A percentile compares a stretch with the other conserved stretches of the same genome.
Conservation (phyloP, 257 asterid species). For the Nicotiana tomentosiformis region DNA sequence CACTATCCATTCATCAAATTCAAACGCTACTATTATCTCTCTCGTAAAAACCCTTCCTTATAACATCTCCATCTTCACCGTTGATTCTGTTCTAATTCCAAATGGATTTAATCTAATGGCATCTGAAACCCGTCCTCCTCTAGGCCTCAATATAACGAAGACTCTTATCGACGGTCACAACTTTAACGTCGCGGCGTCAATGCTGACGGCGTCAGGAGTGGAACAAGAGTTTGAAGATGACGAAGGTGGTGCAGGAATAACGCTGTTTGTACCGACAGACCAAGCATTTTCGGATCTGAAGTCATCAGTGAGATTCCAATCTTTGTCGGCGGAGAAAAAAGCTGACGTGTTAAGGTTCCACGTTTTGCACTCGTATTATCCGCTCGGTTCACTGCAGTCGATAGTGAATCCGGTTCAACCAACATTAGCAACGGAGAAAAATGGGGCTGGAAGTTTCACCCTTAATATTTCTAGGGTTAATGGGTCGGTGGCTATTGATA, state of each 20-base stretch:
- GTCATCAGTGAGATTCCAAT: slow-evolving; percentile 41
- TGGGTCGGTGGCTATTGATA: slow-evolving; percentile 65
- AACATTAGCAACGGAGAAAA: slow-evolving; percentile 75
- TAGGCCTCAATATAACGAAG: slow-evolving; percentile 53
- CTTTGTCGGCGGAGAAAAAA: slow-evolving; percentile 47
- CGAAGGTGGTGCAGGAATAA: slow-evolving; percentile 79
- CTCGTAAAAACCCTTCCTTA: slow-evolving; percentile 31
- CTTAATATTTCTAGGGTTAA: slow-evolving; percentile 64
- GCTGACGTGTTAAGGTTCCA: slow-evolving; percentile 49
- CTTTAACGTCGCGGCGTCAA: slow-evolving; percentile 59
- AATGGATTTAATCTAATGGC: slow-evolving; percentile 47
- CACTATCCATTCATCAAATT: slow-evolving; percentile 37
- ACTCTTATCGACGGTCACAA: slow-evolving; percentile 51
- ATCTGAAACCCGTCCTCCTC: slow-evolving; percentile 51
- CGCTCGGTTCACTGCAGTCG: slow-evolving; percentile 51
- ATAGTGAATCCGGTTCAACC: slow-evolving; percentile 81
- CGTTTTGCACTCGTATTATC: slow-evolving; percentile 59
- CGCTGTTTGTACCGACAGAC: slow-evolving; percentile 55
- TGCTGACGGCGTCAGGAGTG: slow-evolving; percentile 72
- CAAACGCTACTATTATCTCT: slow-evolving; percentile 51
- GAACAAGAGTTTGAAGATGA: slow-evolving; percentile 66
- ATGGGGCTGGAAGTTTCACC: slow-evolving; percentile 70
- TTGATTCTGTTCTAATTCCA: slow-evolving; percentile 45
- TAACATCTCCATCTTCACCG: slow-evolving; percentile 40
- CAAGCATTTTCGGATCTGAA: slow-evolving; percentile 57